These are phyloP conservation scores for Nemania sp. DNA, from an alignment of 2,329 filamentous ascomycete species.

Conservation along the genomic window DNA sequence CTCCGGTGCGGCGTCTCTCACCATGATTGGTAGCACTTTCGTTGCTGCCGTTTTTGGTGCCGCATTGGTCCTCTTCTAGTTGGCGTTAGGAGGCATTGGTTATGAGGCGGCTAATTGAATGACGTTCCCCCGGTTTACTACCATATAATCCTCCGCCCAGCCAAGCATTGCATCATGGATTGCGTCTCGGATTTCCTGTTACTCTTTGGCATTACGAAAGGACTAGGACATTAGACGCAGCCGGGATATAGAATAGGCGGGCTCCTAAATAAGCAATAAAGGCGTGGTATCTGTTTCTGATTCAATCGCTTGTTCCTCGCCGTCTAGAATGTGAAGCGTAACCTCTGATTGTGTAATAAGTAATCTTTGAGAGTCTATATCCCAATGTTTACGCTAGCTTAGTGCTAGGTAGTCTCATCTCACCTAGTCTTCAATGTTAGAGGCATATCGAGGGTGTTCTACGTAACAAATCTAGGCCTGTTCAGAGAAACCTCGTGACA, in stretches of 20 bases:
- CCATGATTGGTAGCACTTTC: constrained; percentile 35
- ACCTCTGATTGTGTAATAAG: background rate
- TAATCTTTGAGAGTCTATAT: background rate
- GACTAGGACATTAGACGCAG: constrained; percentile 21
- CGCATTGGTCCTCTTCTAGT: constrained; percentile 34
- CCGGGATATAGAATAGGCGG: constrained; percentile 35
- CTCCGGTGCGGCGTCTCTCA: constrained; percentile 29
- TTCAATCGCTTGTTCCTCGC: constrained; percentile 1
- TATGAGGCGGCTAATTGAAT: constrained; percentile 16
- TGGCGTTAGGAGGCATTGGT: constrained; percentile 9
- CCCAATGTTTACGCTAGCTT: too few species aligned
- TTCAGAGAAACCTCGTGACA: too few species aligned
- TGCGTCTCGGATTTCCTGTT: constrained; percentile 18
- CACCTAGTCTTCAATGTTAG: too few species aligned
- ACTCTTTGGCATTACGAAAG: constrained; percentile 24
- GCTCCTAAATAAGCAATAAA: constrained; percentile 26
- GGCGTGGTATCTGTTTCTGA: constrained; percentile 15
- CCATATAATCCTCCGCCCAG: constrained; percentile 18
- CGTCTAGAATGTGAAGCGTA: background rate
- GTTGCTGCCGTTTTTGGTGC: constrained; percentile 34
- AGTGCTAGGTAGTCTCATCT: too few species aligned
- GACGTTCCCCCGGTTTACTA: constrained; percentile 13
- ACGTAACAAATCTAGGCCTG: too few species aligned
- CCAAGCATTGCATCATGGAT: constrained; percentile 17
- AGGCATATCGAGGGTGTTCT: too few species aligned